A percentile compares a stretch with the other conserved stretches of the same genome.
phyloP scores from a whole-genome alignment of 257 asterid species.

The Solanum rostratum region DNA sequence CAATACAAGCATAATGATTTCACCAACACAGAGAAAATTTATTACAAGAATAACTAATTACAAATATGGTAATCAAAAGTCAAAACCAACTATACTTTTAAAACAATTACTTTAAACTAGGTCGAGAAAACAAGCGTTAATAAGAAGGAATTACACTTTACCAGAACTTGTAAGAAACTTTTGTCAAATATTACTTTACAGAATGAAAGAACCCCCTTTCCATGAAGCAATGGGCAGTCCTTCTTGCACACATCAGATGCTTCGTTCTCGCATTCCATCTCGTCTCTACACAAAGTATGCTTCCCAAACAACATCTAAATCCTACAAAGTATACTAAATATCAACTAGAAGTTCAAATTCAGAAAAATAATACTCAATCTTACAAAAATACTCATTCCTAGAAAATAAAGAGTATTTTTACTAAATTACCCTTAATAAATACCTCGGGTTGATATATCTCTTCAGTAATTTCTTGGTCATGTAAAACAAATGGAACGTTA shows the following conservation, averaged over 20 bases:
- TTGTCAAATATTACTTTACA: constrained; percentile 18
- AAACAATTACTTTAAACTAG: not conserved
- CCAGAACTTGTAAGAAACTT: constrained; percentile 9
- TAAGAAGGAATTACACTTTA: not conserved
- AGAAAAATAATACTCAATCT: not conserved
- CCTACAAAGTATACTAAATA: not conserved
- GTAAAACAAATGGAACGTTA: not conserved
- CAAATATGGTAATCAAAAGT: not conserved
- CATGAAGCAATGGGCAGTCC: constrained; percentile 6
- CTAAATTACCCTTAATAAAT: not conserved
- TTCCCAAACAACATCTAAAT: not conserved
- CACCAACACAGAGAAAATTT: not conserved
- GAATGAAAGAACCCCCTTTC: constrained; percentile 7
- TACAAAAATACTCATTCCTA: not conserved
- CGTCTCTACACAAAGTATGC: not conserved
- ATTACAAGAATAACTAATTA: not conserved
- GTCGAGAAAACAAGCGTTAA: not conserved
- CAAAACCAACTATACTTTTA: not conserved
- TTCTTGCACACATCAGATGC: constrained; percentile 1
- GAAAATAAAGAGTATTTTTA: not conserved
- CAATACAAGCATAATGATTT: not conserved
- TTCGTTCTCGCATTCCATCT: not conserved
- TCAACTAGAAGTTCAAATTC: not conserved
- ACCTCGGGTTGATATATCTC: no score
- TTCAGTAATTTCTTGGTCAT: not conserved